Evolutionary conservation across 148 eudicot genomes (phyloP), one percentile per base, ranked within the genome.

Genomic region (Spergularia bocconei): DNA sequence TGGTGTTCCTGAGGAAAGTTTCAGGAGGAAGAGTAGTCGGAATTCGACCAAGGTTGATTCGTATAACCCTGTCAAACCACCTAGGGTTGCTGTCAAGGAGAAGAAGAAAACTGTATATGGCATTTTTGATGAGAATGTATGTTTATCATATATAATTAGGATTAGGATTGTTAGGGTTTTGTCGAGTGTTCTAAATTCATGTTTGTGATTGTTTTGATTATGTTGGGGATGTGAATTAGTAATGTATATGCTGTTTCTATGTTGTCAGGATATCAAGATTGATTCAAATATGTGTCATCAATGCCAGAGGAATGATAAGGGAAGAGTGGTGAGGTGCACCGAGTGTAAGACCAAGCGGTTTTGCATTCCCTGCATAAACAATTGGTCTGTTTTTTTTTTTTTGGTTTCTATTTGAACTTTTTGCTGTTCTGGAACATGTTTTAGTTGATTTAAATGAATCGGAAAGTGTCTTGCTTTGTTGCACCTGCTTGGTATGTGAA

Each of bases 231-330:
- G 36, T 29, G 36, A 29, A 29, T 13, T 38, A 33, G 6, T 39
- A 13, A 65, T 38, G 19, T 65, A 25, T 14, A 57, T 73, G 71
- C 13, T 25, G 20, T 20, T 61, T 60, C 7, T 4, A 9, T 66
- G 58, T 59, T 80, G 67, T 14, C 77, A 82, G 85, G 82, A 79
- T 13, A 79, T 74, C 58, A 47, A 29, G 9, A 54, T 53, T 55
- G 82, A 78, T 52, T 81, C 84, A 11, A 71, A 79, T 39, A 79
- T 79, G 85, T 85, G 85, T 68, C 87, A 85, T 63, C 87, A 82
- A 50, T 85, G 87, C 70, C 87, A 84, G 79, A 81, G 83, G 77
- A 79, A 70, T 69, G 85, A 82, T 68, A 85, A 77, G 64, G 85
- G 80, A 21, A 63, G 75, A 55, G 89, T 86, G 15, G 85, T 83